Percentiles rank a stretch among this genome's conserved stretches.
Conservation (phyloP, 1,284 basidiomycete genomes). For the Cutaneotrichosporon mucoides region DNA sequence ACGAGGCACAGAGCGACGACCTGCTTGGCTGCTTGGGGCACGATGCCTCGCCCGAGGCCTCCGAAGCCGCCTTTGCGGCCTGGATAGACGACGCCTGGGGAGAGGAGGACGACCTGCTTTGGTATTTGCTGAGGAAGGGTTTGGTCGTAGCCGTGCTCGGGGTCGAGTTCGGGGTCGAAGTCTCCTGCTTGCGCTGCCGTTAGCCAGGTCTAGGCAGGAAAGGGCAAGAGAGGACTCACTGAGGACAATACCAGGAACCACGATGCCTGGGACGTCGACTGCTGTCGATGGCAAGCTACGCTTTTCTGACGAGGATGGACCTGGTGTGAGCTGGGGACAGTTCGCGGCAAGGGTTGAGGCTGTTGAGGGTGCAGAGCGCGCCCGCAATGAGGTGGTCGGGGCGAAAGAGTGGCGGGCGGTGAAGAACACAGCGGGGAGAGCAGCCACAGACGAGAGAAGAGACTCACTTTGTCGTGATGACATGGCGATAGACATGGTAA, state of each 20-base stretch:
- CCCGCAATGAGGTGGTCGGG: neutral
- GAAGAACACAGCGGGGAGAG: neutral
- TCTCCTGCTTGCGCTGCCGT: neutral
- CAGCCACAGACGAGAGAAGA: neutral
- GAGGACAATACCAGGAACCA: constrained; percentile 6
- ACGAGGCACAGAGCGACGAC: constrained; percentile 12
- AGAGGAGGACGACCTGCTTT: constrained; percentile 28
- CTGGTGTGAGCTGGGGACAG: neutral
- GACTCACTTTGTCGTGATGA: constrained; percentile 2
- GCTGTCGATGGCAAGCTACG: neutral
- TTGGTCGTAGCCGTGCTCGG: neutral
- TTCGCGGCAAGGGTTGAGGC: neutral
- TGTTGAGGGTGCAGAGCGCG: neutral
- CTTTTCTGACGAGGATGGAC: constrained; percentile 1
- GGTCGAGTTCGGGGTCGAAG: constrained; percentile 1
- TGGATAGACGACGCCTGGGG: constrained; percentile 19
- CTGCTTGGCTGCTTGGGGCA: neutral
- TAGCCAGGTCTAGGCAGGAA: neutral
- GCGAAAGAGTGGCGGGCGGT: neutral
- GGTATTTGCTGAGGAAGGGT: constrained; percentile 12
- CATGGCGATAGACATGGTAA: neutral
- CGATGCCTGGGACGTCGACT: neutral
- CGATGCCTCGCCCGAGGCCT: neutral
- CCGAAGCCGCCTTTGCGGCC: constrained; percentile 1
- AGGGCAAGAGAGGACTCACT: constrained; percentile 1